Evolutionary conservation across 2,329 filamentous ascomycete species (phyloP), one percentile per base, ranked within the genome.

Genomic region (Ceratocystis eucalypticola): DNA sequence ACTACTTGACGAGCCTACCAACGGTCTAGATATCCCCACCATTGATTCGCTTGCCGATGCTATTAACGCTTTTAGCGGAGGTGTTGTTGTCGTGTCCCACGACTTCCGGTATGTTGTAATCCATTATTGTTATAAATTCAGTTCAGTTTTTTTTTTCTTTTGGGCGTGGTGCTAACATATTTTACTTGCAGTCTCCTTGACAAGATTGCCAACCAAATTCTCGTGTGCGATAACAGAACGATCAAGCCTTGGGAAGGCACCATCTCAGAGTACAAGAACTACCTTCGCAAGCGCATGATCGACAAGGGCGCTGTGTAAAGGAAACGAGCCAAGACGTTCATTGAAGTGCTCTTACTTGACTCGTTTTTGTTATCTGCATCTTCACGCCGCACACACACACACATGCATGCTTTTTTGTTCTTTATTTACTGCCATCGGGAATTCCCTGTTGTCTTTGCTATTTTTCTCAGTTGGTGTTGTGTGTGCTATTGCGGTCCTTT

Each of bases 121-220:
- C 3, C 33, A 8, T 5, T 55, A 55, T 10, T 12, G 20, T 22
- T 50, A 8, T 17, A 8, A 12, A 25, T 5, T 53, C 33, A 37
- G 20, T 5, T 53, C 25, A 12, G 48, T 3, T 20, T 64, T n/a
- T 28, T 69, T 22, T 61, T 69, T 25, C 2, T 25, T 25, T 25
- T 25, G 74, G 70, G 72, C 33, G 20, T 8, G 48, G 25, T 64
- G 48, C 70, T 74, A 70, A 72, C 63, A 12, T 57, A 17, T 57
- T 12, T 3, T 46, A 66, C 33, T 37, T 37, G 33, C 67, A 95
- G 93, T 82, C 82, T 99, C 74, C 86, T 99, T 71, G 94, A 99
- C 85, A 96, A 96, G 83, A 97, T 99, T 76, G 94, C 94, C 72
- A 99, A 99, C 84, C 91, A 99, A 77, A 99, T 99, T 78, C 86